Evolutionary conservation across 176 grass and related monocot genomes (phyloP), one percentile per base, ranked within the genome.

Genomic region (Phyllostachys edulis): DNA sequence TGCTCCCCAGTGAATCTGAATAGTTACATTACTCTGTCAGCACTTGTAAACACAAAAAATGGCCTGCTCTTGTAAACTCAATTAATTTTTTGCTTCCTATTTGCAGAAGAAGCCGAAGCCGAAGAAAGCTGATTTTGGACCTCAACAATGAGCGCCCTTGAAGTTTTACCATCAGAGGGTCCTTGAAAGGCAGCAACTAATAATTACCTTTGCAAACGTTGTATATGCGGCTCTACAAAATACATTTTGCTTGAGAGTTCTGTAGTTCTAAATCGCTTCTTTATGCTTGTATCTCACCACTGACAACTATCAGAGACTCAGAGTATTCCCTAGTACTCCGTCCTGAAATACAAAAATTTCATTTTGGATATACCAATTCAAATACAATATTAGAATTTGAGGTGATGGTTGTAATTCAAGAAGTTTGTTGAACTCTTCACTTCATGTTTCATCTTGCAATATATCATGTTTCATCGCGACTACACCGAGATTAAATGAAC

Each of bases 61-160:
- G 54, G 26, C 21, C 2, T 21, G 27, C n/a, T 79, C 59, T 89
- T 89, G 27, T 11, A 18, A 34, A 69, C 41, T 82, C 40, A 76
- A 82, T 32, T 7, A n/a, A 1, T 0, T 18, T 46, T 27, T 5
- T 42, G 42, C 56, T 41, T 4, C 17, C 9, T 5, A 47, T 65
- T 67, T 89, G 77, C 70, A 89, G 88, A 64, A 39, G 82, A 77
- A 89, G 18, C 5, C 39, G 29, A 29, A 29, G 29, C 71, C 20
- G 11, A 50, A 78, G 14, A 73, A 15, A 37, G 23, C 14, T 63
- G 54, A 85, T 69, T 18, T 23, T 80, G 42, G 26, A 42, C 57
- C 11, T 51, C 12, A 61, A 21, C 17, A 40, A 40, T 26, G 76
- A 68, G 18, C 67, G 5, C 27, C 27, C 15, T 57, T 57, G 27